Evolutionary conservation across 306 rosid species (phyloP).

Genomic region (Canavalia gladiata): DNA sequence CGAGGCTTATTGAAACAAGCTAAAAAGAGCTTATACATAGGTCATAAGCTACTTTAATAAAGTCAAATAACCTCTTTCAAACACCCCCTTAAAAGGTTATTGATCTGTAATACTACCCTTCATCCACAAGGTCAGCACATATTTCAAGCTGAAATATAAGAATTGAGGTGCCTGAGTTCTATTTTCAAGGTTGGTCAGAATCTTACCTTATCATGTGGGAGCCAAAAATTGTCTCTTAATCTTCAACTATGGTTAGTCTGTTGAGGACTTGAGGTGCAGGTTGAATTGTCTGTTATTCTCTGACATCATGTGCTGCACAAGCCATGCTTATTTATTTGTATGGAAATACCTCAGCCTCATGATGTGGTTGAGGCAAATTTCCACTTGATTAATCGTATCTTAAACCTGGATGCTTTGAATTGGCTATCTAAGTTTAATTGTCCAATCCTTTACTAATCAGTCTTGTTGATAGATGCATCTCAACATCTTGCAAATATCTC

Average conservation of each 20-base stretch:
- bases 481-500: too few species aligned
- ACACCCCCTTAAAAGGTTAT: background rate
- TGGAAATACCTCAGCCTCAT: background rate
- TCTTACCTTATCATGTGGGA: background rate
- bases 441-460: background rate
- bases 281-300: background rate
- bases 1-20: background rate
- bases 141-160: background rate
- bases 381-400: background rate
- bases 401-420: background rate
- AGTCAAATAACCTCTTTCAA: background rate
- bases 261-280: background rate
- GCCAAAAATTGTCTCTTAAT: conserved; percentile 11
- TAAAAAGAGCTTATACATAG: background rate
- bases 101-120: background rate
- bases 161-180: background rate
- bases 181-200: background rate
- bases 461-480: background rate
- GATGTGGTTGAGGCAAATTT: background rate
- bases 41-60: background rate
- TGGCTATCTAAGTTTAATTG: background rate
- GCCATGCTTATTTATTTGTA: background rate
- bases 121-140: background rate
- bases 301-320: background rate
- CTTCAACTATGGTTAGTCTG: background rate